Evolutionary conservation across 2,329 filamentous ascomycete species (phyloP).

Genomic region (Nothomitra cinnamomea): DNA sequence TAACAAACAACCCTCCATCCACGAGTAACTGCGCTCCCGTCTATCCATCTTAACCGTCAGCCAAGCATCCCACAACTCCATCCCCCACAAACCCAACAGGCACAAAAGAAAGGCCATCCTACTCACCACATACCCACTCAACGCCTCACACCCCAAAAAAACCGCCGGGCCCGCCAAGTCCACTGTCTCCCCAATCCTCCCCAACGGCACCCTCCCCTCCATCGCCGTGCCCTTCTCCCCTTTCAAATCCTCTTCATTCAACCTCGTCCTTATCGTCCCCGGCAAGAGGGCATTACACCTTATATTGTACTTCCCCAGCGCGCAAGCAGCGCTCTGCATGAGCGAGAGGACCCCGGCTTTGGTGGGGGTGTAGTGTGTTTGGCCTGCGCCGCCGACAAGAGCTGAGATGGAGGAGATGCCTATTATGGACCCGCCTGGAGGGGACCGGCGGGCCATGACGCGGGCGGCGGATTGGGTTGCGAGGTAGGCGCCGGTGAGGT

Average conservation of each 20-base stretch:
- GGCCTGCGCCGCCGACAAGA: constrained; percentile 58
- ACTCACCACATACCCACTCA: constrained; percentile 57
- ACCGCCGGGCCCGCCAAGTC: constrained; percentile 74
- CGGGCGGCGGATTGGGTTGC: constrained; percentile 68
- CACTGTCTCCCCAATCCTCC: constrained; percentile 50
- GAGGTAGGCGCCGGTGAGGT: constrained; percentile 80
- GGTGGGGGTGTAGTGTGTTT: constrained; percentile 78
- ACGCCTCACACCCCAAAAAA: constrained; percentile 55
- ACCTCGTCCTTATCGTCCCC: constrained; percentile 66
- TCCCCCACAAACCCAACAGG: no score
- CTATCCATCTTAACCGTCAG: constrained; percentile 16
- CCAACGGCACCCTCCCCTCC: constrained; percentile 66
- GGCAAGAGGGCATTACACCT: constrained; percentile 72
- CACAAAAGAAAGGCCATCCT: background rate
- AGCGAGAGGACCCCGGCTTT: constrained; percentile 68
- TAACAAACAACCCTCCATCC: constrained; percentile 80
- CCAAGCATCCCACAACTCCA: constrained; percentile 2
- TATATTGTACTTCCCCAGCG: constrained; percentile 58
- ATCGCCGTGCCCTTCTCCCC: constrained; percentile 63
- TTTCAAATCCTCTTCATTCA: constrained; percentile 70
- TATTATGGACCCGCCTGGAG: constrained; percentile 60
- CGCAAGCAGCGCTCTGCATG: constrained; percentile 71
- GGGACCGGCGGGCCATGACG: constrained; percentile 52
- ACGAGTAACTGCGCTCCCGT: constrained; percentile 72
- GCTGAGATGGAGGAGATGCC: constrained; percentile 57